phyloP scores from a whole-genome alignment of 495 filamentous ascomycete species.

The Hypomontagnella monticulosa region DNA sequence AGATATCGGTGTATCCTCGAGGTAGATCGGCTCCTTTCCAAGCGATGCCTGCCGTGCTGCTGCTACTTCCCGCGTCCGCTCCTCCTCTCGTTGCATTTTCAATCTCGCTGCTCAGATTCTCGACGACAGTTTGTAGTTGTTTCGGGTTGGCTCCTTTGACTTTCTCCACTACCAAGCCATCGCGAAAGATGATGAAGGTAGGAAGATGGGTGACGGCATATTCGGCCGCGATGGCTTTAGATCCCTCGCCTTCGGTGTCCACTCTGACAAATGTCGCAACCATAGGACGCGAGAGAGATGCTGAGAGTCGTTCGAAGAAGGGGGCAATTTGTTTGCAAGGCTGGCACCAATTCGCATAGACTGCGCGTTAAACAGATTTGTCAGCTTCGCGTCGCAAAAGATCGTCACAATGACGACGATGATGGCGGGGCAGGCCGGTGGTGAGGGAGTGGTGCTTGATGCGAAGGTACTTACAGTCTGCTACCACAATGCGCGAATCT shows the following conservation, averaged over 20 bases:
- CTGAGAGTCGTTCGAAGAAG: slow-evolving; percentile 80
- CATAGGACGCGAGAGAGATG: slow-evolving; percentile 74
- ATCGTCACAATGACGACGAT: slow-evolving; percentile 24
- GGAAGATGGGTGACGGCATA: slow-evolving; percentile 81
- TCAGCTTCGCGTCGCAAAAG: slow-evolving; percentile 37
- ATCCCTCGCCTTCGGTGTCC: slow-evolving; percentile 78
- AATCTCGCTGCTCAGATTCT: slow-evolving; percentile 76
- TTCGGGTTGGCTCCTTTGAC: slow-evolving; percentile 77
- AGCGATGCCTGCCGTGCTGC: slow-evolving; percentile 51
- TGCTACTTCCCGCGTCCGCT: slow-evolving; percentile 57
- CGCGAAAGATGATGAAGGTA: slow-evolving; percentile 91
- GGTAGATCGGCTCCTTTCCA: slow-evolving; percentile 83
- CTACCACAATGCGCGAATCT: slow-evolving; percentile 76
- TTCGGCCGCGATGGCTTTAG: slow-evolving; percentile 68
- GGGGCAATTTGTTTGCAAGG: slow-evolving; percentile 89
- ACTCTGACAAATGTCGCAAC: slow-evolving; percentile 86
- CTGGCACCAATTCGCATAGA: slow-evolving; percentile 88
- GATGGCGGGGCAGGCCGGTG: slow-evolving; percentile 40
- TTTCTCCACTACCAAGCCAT: slow-evolving; percentile 69
- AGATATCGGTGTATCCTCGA: slow-evolving; percentile 84
- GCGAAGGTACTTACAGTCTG: slow-evolving; percentile 75
- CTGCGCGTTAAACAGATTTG: slow-evolving; percentile 56
- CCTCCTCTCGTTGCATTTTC: slow-evolving; percentile 59
- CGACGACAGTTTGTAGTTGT: slow-evolving; percentile 73
- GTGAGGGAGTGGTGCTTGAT: slow-evolving; percentile 14